These are phyloP conservation scores for Spathaspora boniae DNA, from an alignment of 805 yeast species.

Conservation along the genomic window DNA sequence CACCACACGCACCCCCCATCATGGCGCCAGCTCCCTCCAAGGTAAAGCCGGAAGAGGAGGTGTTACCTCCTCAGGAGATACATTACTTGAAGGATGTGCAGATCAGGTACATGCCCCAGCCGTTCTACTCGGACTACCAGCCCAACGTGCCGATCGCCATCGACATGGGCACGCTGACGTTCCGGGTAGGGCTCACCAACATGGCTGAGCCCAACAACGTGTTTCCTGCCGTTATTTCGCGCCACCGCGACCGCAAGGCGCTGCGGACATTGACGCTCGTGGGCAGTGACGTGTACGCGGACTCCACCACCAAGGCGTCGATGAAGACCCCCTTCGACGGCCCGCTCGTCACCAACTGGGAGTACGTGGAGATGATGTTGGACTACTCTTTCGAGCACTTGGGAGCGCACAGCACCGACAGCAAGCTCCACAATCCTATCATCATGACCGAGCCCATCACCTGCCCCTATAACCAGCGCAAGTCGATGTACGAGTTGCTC, in stretches of 20 bases:
- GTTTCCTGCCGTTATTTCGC: slow-evolving; percentile 67
- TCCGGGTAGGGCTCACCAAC: slow-evolving; percentile 59
- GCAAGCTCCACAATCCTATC: slow-evolving; percentile 70
- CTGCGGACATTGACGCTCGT: slow-evolving; percentile 61
- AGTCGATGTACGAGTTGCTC: slow-evolving; percentile 71
- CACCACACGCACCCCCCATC: not conserved
- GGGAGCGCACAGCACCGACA: slow-evolving; percentile 50
- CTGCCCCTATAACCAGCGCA: slow-evolving; percentile 65
- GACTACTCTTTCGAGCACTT: slow-evolving; percentile 83
- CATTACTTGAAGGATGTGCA: slow-evolving; percentile 44
- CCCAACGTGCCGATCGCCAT: slow-evolving; percentile 74
- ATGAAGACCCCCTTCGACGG: slow-evolving; percentile 86
- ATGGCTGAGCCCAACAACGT: slow-evolving; percentile 48
- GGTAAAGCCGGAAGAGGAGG: slow-evolving; percentile 13
- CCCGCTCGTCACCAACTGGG: slow-evolving; percentile 87
- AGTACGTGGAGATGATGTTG: slow-evolving; percentile 71
- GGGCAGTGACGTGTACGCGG: slow-evolving; percentile 80
- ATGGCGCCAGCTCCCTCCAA: slow-evolving; percentile 15
- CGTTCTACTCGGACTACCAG: slow-evolving; percentile 46
- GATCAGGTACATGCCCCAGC: slow-evolving; percentile 30
- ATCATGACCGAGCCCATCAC: slow-evolving; percentile 78
- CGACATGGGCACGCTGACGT: slow-evolving; percentile 71
- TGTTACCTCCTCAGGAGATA: slow-evolving; percentile 40
- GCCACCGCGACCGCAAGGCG: slow-evolving; percentile 75
- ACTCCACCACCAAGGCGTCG: slow-evolving; percentile 62